phyloP scores from a whole-genome alignment of 2,329 filamentous ascomycete genomes.

The Monilinia polystroma region DNA sequence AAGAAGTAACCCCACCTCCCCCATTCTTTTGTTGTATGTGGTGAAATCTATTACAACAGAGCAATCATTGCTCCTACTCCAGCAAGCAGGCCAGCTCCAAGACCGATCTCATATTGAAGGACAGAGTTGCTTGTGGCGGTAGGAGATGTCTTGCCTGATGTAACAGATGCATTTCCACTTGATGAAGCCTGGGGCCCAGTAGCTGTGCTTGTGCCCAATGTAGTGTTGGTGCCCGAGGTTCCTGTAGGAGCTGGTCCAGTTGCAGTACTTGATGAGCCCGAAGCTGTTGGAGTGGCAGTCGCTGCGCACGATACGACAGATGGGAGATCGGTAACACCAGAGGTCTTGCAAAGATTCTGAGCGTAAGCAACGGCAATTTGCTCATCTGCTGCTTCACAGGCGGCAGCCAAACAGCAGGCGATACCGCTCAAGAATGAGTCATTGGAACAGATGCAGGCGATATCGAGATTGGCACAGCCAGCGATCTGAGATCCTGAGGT shows the following conservation, averaged over 20 bases:
- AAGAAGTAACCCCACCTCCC: neutral
- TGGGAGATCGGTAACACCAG: constrained; percentile 40
- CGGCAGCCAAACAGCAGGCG: constrained; percentile 49
- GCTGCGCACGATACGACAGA: constrained; percentile 29
- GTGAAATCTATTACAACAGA: constrained; percentile 29
- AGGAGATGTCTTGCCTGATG: constrained; percentile 24
- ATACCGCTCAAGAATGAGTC: constrained; percentile 48
- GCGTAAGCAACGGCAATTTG: constrained; percentile 39
- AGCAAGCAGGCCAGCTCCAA: constrained; percentile 34
- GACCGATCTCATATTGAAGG: constrained; percentile 29
- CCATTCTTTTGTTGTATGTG: neutral
- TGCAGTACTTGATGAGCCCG: constrained; percentile 10
- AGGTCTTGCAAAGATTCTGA: constrained; percentile 40
- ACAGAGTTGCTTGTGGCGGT: constrained; percentile 26
- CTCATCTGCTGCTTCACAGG: constrained; percentile 47
- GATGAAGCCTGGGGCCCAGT: neutral
- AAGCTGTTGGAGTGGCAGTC: constrained; percentile 14
- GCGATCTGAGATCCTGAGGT: constrained; percentile 44
- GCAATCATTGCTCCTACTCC: constrained; percentile 31
- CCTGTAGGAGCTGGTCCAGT: constrained; percentile 2
- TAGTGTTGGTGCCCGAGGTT: constrained; percentile 2
- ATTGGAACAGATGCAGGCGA: constrained; percentile 50
- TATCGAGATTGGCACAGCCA: constrained; percentile 45
- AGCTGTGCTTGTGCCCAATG: neutral
- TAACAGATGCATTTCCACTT: neutral